A percentile compares a stretch with the other conserved stretches of the same genome.
phyloP scores from a whole-genome alignment of 2,329 filamentous ascomycete genomes.

The Trichoderma atrobrunneum region DNA sequence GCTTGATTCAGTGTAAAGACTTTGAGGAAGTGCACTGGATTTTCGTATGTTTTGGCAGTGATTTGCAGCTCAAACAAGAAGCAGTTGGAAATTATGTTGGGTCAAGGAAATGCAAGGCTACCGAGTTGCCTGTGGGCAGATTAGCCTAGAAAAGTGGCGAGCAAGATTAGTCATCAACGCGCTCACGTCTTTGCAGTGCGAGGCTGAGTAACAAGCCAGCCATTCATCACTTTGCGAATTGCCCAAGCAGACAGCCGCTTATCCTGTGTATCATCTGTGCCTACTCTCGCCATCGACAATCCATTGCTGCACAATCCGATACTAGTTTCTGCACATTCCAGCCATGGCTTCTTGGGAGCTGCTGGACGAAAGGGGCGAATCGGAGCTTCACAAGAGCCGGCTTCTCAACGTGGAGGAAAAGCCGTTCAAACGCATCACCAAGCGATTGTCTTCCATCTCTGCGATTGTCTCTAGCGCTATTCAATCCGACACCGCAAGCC shows the following conservation, averaged over 20 bases:
- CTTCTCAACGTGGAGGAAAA: slow-evolving; percentile 89
- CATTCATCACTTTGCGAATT: neutral
- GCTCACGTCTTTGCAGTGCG: slow-evolving; percentile 3
- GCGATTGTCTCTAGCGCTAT: slow-evolving; percentile 50
- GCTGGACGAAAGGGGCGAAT: slow-evolving; percentile 72
- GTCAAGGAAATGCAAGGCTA: slow-evolving; percentile 11
- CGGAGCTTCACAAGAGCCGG: slow-evolving; percentile 81
- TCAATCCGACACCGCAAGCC: slow-evolving; percentile 24
- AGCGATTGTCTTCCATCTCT: slow-evolving; percentile 69
- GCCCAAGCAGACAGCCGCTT: neutral
- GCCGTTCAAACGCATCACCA: slow-evolving; percentile 84
- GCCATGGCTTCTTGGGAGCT: slow-evolving; percentile 57
- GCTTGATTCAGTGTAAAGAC: neutral
- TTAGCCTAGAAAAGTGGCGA: neutral
- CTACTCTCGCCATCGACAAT: neutral
- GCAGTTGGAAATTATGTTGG: neutral
- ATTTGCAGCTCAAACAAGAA: neutral
- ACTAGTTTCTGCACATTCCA: neutral
- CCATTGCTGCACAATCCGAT: neutral
- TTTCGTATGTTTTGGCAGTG: neutral
- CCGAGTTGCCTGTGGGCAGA: neutral
- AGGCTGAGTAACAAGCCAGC: slow-evolving; percentile 3
- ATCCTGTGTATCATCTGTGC: neutral
- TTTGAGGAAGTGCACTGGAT: neutral
- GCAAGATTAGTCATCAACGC: slow-evolving; percentile 16